Conservation (phyloP, 805 yeast genomes). For the Starmerella asiatica region DNA sequence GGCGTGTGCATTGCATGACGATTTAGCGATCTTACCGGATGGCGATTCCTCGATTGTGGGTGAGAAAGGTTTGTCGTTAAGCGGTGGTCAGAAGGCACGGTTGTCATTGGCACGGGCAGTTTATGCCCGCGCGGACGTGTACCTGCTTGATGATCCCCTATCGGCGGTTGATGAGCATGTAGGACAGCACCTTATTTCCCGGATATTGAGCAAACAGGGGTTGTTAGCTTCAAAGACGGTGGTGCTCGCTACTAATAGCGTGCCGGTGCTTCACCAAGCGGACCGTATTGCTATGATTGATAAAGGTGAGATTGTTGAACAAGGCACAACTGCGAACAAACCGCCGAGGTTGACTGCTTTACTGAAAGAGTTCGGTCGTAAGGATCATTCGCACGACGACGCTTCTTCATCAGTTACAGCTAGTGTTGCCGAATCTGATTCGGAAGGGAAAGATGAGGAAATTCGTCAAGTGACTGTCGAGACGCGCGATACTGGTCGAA, state of each 20-base stretch:
- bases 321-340: slow-evolving; percentile 21
- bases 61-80: slow-evolving; percentile 69
- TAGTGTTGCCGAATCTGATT: neutral
- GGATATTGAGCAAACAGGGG: slow-evolving; percentile 72
- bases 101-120: slow-evolving; percentile 68
- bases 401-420: neutral
- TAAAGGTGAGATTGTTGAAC: slow-evolving; percentile 32
- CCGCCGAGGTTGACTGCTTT: slow-evolving; percentile 14
- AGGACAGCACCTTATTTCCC: slow-evolving; percentile 62
- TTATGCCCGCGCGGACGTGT: slow-evolving; percentile 52
- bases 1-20: slow-evolving; percentile 56
- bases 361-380: slow-evolving; percentile 18
- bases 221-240: slow-evolving; percentile 60
- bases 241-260: slow-evolving; percentile 74
- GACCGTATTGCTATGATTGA: slow-evolving; percentile 53
- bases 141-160: slow-evolving; percentile 63
- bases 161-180: slow-evolving; percentile 82
- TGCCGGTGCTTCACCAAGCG: slow-evolving; percentile 68
- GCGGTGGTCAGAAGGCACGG: slow-evolving; percentile 87
- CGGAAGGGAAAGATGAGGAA: slow-evolving; percentile 15
- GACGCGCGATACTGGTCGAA: slow-evolving; percentile 5
- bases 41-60: slow-evolving; percentile 75
- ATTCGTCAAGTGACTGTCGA: slow-evolving; percentile 20
- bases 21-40: slow-evolving; percentile 51
- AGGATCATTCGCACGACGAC: neutral